Evolutionary conservation across 2,329 filamentous ascomycete genomes (phyloP), one percentile per base, ranked within the genome.

Genomic region (Diaporthe eres): DNA sequence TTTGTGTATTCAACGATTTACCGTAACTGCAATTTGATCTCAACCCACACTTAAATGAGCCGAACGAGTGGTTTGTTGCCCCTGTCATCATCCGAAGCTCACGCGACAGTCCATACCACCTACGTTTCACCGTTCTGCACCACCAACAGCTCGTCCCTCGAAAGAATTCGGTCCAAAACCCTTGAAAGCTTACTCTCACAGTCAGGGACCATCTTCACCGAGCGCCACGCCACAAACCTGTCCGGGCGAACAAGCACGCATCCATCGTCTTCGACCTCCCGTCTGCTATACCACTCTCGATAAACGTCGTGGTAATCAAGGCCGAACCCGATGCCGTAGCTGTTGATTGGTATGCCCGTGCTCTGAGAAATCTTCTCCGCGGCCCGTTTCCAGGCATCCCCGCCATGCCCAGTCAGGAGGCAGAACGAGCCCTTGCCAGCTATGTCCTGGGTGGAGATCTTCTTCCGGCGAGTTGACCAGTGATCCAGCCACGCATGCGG

Each of bases 401-500:
- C 89, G 0, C 88, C 88, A 60, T 87, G 85, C 1, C 89, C 87
- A 0, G 85, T 87, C 5, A 87, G 77, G 5, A 87, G 76, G 17
- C 80, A 81, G 77, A 88, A 89, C 0, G 77, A 78, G 2, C 88
- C 86, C 72, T 89, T 83, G 0, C 89, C 89, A 2, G 86, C 86
- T 4, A 91, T 80, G 79, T 91, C 89, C 31, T 88, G 84, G 0
- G 88, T 90, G 4, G 88, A 90, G 51, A 88, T 80, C 25, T 19
- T 22, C 25, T 39, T 65, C 65, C 60, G 82, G 25, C 83, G 78
- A 19, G 80, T 77, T 7, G 68, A 53, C 44, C 42, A 65, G 10
- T 83, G 83, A 79, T 88, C 86, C 17, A 91, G 81, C 89, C 89
- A 90, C 0, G 85, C 89, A 81, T 91, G 89, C 2, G 90, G 89